These are phyloP conservation scores for Aspergillus sergii DNA, from an alignment of 2,329 filamentous ascomycete genomes.

Conservation along the genomic window DNA sequence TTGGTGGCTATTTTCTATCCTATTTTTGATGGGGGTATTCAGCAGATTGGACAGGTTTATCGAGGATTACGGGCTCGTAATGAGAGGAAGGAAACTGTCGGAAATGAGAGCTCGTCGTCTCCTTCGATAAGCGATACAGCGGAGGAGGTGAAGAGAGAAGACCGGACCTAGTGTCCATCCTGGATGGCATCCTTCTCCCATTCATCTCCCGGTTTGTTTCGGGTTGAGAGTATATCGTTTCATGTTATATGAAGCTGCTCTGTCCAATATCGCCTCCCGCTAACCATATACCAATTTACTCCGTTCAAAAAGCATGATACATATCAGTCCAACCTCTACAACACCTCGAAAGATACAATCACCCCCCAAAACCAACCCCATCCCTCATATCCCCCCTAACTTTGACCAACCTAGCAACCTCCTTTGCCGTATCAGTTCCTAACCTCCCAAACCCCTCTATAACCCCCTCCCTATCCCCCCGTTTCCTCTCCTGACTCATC, in stretches of 20 bases:
- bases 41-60: constrained; percentile 29
- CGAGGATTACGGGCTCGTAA: constrained; percentile 4
- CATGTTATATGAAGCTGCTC: no score
- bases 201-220: no score
- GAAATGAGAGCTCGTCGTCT: neutral
- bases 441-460: neutral
- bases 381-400: neutral
- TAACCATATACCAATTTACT: neutral
- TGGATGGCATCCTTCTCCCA: neutral
- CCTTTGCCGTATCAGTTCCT: neutral
- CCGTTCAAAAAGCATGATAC: neutral
- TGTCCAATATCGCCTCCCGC: no score
- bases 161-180: neutral
- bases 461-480: neutral
- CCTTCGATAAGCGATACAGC: neutral
- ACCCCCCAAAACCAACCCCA: neutral
- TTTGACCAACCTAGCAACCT: neutral
- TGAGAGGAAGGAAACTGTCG: neutral
- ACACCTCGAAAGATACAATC: no score
- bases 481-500: neutral
- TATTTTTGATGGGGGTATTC: constrained; percentile 49
- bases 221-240: no score
- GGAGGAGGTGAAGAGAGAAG: neutral
- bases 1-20: constrained; percentile 55
- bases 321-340: neutral